These are phyloP conservation scores for Penicillium sclerotiorum DNA, from an alignment of 2,329 filamentous ascomycete genomes.

Conservation along the genomic window DNA sequence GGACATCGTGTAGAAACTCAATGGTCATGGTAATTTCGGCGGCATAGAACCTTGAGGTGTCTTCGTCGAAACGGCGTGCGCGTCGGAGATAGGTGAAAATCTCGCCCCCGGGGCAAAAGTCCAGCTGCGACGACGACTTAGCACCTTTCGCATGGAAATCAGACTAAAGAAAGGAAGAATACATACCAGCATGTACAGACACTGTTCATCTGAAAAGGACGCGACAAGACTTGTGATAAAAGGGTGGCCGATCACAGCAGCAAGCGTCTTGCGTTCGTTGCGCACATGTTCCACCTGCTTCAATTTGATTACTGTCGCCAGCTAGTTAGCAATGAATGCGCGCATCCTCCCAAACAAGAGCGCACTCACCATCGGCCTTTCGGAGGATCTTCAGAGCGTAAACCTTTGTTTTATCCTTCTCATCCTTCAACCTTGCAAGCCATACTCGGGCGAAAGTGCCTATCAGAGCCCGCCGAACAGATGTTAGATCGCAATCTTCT, in stretches of 20 bases:
- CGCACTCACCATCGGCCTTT: conserved; percentile 50
- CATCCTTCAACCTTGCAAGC: conserved; percentile 48
- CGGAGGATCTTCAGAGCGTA: conserved; percentile 55
- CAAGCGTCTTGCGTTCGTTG: conserved; percentile 66
- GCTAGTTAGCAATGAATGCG: conserved; percentile 9
- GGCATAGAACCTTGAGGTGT: conserved; percentile 66
- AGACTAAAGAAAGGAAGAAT: neutral
- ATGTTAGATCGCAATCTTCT: conserved; percentile 1
- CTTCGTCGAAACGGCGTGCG: conserved; percentile 64
- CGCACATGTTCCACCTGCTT: conserved; percentile 71
- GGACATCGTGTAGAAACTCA: conserved; percentile 64
- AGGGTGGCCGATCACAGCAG: conserved; percentile 64
- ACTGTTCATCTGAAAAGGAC: conserved; percentile 65
- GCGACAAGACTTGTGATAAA: conserved; percentile 68
- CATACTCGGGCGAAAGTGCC: conserved; percentile 57
- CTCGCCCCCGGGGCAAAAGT: conserved; percentile 69
- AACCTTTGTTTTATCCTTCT: conserved; percentile 42
- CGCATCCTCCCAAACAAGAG: conserved; percentile 3
- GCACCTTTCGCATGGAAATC: conserved; percentile 1
- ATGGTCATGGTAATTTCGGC: conserved; percentile 68
- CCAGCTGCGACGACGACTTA: conserved; percentile 50
- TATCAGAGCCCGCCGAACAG: conserved; percentile 26
- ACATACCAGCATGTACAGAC: conserved; percentile 56
- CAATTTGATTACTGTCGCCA: conserved; percentile 54
- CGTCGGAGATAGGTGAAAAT: conserved; percentile 67